Percentiles rank a stretch among this genome's conserved stretches.
Evolutionary conservation across 2,329 filamentous ascomycete species (phyloP).

Genomic region (Epichloe festucae): DNA sequence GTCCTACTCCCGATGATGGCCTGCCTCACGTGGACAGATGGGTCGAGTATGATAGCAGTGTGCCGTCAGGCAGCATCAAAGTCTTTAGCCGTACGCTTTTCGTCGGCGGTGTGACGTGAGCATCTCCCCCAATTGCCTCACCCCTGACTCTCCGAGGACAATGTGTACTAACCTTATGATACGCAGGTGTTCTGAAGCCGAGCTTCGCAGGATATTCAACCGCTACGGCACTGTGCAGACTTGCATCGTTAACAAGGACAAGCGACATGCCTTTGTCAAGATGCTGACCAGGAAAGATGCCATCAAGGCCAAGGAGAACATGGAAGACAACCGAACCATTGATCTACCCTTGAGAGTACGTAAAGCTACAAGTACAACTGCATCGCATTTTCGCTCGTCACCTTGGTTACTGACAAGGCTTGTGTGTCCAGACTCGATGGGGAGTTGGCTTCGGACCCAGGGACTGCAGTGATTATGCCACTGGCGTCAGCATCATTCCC

Average conservation of each 20-base stretch:
- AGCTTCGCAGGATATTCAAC: constrained; percentile 69
- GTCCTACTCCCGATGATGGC: constrained; percentile 39
- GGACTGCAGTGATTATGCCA: constrained; percentile 93
- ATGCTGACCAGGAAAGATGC: constrained; percentile 88
- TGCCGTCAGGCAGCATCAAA: constrained; percentile 72
- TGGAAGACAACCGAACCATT: constrained; percentile 65
- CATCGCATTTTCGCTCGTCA: background rate
- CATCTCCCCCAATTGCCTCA: constrained; percentile 12
- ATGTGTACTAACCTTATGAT: background rate
- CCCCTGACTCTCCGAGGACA: background rate
- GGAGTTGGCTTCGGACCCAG: constrained; percentile 93
- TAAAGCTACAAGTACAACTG: constrained; percentile 7
- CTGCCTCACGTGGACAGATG: constrained; percentile 43
- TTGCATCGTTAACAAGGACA: constrained; percentile 96
- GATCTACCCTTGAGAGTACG: constrained; percentile 62
- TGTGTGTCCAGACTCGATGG: constrained; percentile 65
- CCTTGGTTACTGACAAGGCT: constrained; percentile 6
- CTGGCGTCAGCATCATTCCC: constrained; percentile 84
- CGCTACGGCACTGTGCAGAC: constrained; percentile 84
- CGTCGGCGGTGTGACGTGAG: constrained; percentile 85
- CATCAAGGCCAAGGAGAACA: constrained; percentile 68
- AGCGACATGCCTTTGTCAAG: constrained; percentile 97
- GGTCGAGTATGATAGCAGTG: constrained; percentile 62
- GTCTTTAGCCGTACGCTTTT: constrained; percentile 92
- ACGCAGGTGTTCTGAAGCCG: constrained; percentile 58